Conservation (phyloP, 2,329 filamentous ascomycete genomes). For the Neonectria ditissima region DNA sequence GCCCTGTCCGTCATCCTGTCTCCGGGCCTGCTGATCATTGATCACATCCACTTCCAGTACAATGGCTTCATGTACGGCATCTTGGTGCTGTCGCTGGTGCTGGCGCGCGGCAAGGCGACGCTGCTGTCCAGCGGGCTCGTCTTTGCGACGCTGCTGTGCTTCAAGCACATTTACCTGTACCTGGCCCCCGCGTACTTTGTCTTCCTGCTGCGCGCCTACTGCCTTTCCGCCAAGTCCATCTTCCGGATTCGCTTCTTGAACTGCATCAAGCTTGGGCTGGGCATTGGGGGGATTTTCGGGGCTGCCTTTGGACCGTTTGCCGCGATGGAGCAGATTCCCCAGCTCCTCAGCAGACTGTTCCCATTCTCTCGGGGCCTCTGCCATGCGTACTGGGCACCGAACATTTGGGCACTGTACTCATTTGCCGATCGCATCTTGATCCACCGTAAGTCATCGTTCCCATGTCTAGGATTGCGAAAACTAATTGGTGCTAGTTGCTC, state of each 20-base stretch:
- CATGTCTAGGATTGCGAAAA: neutral
- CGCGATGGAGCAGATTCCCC: slow-evolving; percentile 82
- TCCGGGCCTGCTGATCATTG: slow-evolving; percentile 94
- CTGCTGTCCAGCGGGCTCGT: slow-evolving; percentile 82
- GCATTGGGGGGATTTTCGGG: slow-evolving; percentile 78
- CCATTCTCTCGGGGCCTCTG: slow-evolving; percentile 94
- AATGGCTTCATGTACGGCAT: slow-evolving; percentile 97
- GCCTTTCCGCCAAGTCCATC: slow-evolving; percentile 80
- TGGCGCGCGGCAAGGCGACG: slow-evolving; percentile 80
- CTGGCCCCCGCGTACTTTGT: slow-evolving; percentile 96
- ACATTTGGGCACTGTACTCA: slow-evolving; percentile 97
- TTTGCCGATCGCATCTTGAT: slow-evolving; percentile 89
- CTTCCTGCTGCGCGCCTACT: slow-evolving; percentile 90
- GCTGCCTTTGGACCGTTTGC: slow-evolving; percentile 92
- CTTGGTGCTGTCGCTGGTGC: slow-evolving; percentile 85
- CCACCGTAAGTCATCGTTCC: slow-evolving; percentile 66
- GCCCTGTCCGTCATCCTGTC: slow-evolving; percentile 92
- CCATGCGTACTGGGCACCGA: slow-evolving; percentile 98
- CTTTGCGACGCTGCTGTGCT: slow-evolving; percentile 87
- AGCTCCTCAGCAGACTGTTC: slow-evolving; percentile 87
- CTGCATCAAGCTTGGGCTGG: slow-evolving; percentile 82
- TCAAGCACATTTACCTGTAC: slow-evolving; percentile 99
- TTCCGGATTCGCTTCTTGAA: slow-evolving; percentile 83
- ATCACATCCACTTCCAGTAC: slow-evolving; percentile 99
- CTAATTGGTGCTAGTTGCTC: slow-evolving; percentile 71